phyloP scores from a whole-genome alignment of 352 stramenopile genomes.

The Phytopythium litorale region DNA sequence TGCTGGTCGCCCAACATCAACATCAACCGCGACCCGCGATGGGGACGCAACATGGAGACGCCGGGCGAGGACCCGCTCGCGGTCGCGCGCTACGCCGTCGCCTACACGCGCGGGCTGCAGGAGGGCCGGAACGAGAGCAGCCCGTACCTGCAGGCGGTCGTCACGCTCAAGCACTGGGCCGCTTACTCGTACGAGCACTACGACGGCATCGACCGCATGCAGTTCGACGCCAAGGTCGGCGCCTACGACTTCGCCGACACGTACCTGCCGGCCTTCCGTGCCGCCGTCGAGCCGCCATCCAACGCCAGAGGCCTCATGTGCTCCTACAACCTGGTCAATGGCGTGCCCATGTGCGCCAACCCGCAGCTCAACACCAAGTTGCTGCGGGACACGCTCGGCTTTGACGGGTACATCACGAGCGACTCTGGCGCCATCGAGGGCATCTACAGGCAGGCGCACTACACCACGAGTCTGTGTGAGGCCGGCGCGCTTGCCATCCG shows the following conservation, averaged over 20 bases:
- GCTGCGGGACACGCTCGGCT: conserved; percentile 75
- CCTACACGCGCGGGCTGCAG: conserved; percentile 89
- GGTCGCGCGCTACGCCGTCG: conserved; percentile 88
- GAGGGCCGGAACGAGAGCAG: conserved; percentile 49
- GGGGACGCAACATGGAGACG: conserved; percentile 92
- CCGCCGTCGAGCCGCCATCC: conserved; percentile 71
- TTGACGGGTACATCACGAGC: conserved; percentile 95
- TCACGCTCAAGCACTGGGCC: conserved; percentile 94
- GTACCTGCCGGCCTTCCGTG: conserved; percentile 86
- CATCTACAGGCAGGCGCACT: conserved; percentile 76
- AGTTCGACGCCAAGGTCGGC: conserved; percentile 89
- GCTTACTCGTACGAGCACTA: conserved; percentile 90
- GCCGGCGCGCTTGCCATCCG: conserved; percentile 53
- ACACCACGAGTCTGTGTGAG: conserved; percentile 69
- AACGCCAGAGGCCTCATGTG: conserved; percentile 92
- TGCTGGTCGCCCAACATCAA: conserved; percentile 96
- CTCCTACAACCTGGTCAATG: conserved; percentile 96
- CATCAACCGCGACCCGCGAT: conserved; percentile 92
- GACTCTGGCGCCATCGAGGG: conserved; percentile 91
- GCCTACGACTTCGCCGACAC: conserved; percentile 92
- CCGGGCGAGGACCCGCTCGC: conserved; percentile 92
- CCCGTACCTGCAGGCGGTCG: conserved; percentile 74
- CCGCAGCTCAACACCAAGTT: conserved; percentile 60
- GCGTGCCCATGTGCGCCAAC: conserved; percentile 92
- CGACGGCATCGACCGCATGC: conserved; percentile 63